A percentile compares a stretch with the other conserved stretches of the same genome.
Conservation (phyloP, 1,284 basidiomycete species). For the Hypsizygus ulmarius region DNA sequence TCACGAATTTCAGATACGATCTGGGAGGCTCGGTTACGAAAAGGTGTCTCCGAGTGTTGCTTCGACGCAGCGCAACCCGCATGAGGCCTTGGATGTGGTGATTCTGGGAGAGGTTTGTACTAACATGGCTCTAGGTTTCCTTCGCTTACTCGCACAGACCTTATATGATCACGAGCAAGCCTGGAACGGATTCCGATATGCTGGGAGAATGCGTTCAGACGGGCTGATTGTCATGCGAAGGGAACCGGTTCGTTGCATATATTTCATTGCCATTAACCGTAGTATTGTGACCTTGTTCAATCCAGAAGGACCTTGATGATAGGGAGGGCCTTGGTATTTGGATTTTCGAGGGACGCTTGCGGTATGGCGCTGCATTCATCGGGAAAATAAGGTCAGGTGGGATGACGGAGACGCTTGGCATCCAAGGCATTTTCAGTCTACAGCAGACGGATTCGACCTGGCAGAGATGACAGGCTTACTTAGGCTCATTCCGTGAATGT, state of each 20-base stretch:
- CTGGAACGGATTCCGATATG: slow-evolving; percentile 45
- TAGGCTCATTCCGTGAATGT: background rate
- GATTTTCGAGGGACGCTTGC: slow-evolving; percentile 44
- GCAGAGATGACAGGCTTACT: slow-evolving; percentile 1
- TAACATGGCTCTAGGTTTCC: background rate
- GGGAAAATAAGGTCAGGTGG: slow-evolving; percentile 39
- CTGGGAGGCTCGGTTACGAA: slow-evolving; percentile 26
- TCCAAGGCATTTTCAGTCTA: slow-evolving; percentile 57
- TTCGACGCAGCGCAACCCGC: slow-evolving; percentile 15
- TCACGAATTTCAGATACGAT: slow-evolving; percentile 16
- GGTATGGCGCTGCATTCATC: slow-evolving; percentile 37
- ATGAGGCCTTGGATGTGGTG: slow-evolving; percentile 31
- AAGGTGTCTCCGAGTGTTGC: slow-evolving; percentile 16
- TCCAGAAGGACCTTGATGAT: slow-evolving; percentile 32
- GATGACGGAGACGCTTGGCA: slow-evolving; percentile 20
- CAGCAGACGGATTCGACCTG: slow-evolving; percentile 30
- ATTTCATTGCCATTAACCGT: too few species aligned
- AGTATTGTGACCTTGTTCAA: background rate
- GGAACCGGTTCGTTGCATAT: slow-evolving; percentile 36
- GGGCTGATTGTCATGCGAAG: slow-evolving; percentile 42
- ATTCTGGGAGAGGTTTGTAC: slow-evolving; percentile 39
- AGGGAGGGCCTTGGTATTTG: slow-evolving; percentile 36
- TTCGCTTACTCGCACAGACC: slow-evolving; percentile 32
- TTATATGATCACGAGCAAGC: slow-evolving; percentile 43
- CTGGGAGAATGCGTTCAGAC: slow-evolving; percentile 38